A percentile compares a stretch with the other conserved stretches of the same genome.
phyloP scores from a whole-genome alignment of 768 basidiomycete species.

The Suillus paluster region DNA sequence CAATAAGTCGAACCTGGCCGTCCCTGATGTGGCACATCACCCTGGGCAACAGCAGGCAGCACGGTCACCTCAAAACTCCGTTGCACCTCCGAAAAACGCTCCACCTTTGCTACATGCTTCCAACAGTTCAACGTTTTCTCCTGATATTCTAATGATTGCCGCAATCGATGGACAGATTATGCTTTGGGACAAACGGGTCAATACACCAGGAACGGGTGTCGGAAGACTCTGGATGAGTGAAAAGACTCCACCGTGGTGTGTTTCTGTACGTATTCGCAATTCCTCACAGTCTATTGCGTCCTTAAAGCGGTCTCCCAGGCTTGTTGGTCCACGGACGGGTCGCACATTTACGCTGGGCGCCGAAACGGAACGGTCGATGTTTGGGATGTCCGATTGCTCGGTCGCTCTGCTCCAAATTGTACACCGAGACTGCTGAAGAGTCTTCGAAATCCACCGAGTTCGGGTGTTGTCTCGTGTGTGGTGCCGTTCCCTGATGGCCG shows the following conservation, averaged over 20 bases:
- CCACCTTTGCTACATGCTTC: constrained; percentile 71
- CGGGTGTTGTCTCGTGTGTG: constrained; percentile 91
- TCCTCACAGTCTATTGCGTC: constrained; percentile 9
- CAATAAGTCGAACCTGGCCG: constrained; percentile 25
- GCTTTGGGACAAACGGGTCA: constrained; percentile 85
- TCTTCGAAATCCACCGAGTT: constrained; percentile 83
- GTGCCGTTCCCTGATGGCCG: constrained; percentile 90
- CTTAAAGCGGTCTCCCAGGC: constrained; percentile 55
- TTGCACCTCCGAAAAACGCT: constrained; percentile 72
- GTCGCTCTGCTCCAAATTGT: constrained; percentile 58
- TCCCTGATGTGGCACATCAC: constrained; percentile 34
- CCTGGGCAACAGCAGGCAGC: constrained; percentile 23
- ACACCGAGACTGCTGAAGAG: constrained; percentile 84
- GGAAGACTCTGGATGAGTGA: constrained; percentile 89
- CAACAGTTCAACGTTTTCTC: constrained; percentile 67
- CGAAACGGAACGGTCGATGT: constrained; percentile 90
- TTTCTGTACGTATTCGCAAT: constrained; percentile 66
- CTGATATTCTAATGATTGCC: constrained; percentile 86
- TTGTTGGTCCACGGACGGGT: constrained; percentile 91
- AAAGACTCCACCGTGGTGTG: constrained; percentile 94
- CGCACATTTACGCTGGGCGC: constrained; percentile 88
- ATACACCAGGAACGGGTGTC: constrained; percentile 68
- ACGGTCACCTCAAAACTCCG: constrained; percentile 37
- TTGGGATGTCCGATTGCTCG: constrained; percentile 90
- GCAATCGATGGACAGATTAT: constrained; percentile 92